Base-by-base conservation (phyloP, 495 filamentous ascomycete genomes). In the Tirmania nivea region DNA sequence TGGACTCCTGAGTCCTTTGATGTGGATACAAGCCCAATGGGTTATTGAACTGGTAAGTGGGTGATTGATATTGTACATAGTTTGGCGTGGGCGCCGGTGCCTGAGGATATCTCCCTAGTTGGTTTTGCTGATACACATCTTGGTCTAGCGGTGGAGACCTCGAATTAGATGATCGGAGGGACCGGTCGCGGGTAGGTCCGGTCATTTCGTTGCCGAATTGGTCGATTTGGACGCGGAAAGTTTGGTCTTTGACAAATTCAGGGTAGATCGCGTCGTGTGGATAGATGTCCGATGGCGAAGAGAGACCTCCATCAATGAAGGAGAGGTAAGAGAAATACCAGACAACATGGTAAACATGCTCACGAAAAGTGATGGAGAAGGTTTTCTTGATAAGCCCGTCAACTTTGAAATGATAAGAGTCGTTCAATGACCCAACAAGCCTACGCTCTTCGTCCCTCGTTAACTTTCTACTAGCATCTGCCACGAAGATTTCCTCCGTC, bases 351-450 rank as follows among this genome's bases (percentile, higher is more conserved):
- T 89, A 86, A 4, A 74, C 76, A 6, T 83, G 68, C 8, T 78
- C 78, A 16, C 77, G 67, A 48, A 83, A 74, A 2, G 73, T 78
- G 25, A 94, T 75, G 54, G 79, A 86, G 63, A 94, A 84, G 0
- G 87, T 94, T 72, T 93, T 94, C 70, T 95, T 95, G 31, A 94
- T 77, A 54, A 94, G 66, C 0, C 87, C 87, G 2, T 78, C 75
- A 45, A 78, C 73, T 67, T 86, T 89, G 73, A 94, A 94, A 20
- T 77, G 78, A 64, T 94, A 94, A 0, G 81, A 85, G 66, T 93
- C 86, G 3, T 84, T 73, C 25, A 94, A 71, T 8, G 86, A 93
- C 34, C 87, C 87, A 36, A 90, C 76, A 54, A 86, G 69, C 4
- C 75, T 71, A 17, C 87, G 75, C 53, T 87, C 80, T 42, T 73